Conservation (phyloP, 176 grass and related monocot genomes). For the Olyra latifolia region DNA sequence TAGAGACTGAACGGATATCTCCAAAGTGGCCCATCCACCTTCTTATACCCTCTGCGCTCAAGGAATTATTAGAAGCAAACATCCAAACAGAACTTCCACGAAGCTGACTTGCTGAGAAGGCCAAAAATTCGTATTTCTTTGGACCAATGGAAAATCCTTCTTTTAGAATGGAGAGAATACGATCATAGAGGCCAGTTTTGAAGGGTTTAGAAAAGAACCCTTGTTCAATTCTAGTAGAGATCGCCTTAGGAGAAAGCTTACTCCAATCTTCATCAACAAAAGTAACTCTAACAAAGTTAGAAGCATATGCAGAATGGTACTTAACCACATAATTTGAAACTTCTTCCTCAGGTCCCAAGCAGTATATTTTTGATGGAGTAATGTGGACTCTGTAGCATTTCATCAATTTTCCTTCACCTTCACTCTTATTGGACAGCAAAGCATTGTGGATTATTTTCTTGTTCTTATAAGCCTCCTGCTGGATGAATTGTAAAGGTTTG, state of each 20-base stretch:
- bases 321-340: slow-evolving; percentile 91
- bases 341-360: slow-evolving; percentile 84
- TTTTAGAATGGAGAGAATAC: slow-evolving; percentile 79
- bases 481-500: slow-evolving; percentile 74
- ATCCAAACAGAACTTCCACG: slow-evolving; percentile 94
- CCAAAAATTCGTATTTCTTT: slow-evolving; percentile 95
- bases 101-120: slow-evolving; percentile 98
- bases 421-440: slow-evolving; percentile 35
- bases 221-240: slow-evolving; percentile 66
- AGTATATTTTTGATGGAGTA: slow-evolving; percentile 88
- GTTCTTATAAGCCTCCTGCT: slow-evolving; percentile 48
- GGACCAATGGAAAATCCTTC: slow-evolving; percentile 72
- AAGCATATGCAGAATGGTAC: slow-evolving; percentile 55
- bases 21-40: slow-evolving; percentile 90
- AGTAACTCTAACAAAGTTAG: slow-evolving; percentile 92
- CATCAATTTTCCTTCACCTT: slow-evolving; percentile 55
- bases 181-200: slow-evolving; percentile 74
- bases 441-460: slow-evolving; percentile 32
- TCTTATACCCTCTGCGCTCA: slow-evolving; percentile 75
- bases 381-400: slow-evolving; percentile 82
- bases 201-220: slow-evolving; percentile 63
- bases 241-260: slow-evolving; percentile 73
- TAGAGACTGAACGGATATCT: slow-evolving; percentile 76
- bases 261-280: slow-evolving; percentile 98
- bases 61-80: slow-evolving; percentile 83